Base-by-base conservation (phyloP, 83 land plant species). In the Picea abies region DNA sequence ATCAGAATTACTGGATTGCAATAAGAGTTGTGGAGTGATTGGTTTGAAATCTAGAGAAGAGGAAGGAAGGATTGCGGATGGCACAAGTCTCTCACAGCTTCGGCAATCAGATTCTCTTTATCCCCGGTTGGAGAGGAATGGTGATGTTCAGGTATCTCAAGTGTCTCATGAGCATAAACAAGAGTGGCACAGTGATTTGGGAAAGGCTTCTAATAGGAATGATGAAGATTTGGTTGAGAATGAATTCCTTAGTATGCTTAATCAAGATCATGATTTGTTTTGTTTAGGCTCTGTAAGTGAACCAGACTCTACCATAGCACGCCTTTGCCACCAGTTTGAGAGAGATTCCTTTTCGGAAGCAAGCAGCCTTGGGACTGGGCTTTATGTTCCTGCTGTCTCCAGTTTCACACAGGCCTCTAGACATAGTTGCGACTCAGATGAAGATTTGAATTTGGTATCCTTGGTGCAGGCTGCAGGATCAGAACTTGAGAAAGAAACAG, bases 251-350 rank as follows among this genome's bases (percentile, higher is more conserved):
- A 41, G 78, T 60, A 83, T 83, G 86, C 75, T 86, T 39, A 64
- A 79, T 26, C 37, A 84, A 26, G 78, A 80, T 5, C 60, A 58
- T 67, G 44, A 49, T 65, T 63, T 78, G 14, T 79, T 44, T 81
- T 20, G 37, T 37, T 63, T 17, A n/a, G 22, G 25, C 16, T 23
- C 80, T 41, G 85, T 63, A 61, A 73, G 62, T 70, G 85, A 82
- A 26, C 32, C 85, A 22, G 86, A 83, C 29, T 84, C 85, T 84
- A 76, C 85, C 26, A 65, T 64, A 69, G 85, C 85, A 47, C 20
- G 23, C 39, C 76, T 84, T 23, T 76, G 82, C 60, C 82, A 84
- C 49, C 78, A 84, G 63, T 81, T 84, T 47, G 85, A 84, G 63
- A 41, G 71, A 65, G 85, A 80, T 23, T 65, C 6, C 29, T 25